Evolutionary conservation across 805 yeast species (phyloP), one percentile per base, ranked within the genome.

Genomic region (Peterozyma toletana): DNA sequence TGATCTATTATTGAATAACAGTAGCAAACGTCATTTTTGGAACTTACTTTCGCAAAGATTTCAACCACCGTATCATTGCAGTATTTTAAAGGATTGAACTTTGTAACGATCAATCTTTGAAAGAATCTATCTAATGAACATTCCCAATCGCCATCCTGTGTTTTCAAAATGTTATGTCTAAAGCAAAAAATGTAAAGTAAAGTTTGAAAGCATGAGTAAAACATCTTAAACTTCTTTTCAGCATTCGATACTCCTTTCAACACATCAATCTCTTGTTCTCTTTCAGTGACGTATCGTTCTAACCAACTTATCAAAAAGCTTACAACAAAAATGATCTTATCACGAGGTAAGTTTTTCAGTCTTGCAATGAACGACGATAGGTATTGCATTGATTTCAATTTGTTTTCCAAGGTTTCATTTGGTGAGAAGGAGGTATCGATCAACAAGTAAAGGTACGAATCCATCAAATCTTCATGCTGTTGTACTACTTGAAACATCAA

Each of bases 1-100:
- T 85, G 86, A 55, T 91, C 97, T 48, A 93, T 86, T 38, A 93
- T 86, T 30, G 95, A 83, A 62, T 86, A 91, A 62, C 98, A 91
- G 64, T 90, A 91, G 41, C 95, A 95, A 15, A 87, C 85, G 56
- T 87, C 88, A 52, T 87, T 86, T 54, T 82, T 81, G 53, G 91
- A 95, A 3, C 98, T 87, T 36, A 93, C 78, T 51, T 88, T 83
- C 11, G 98, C 97, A 69, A 91, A 91, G 71, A 90, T 91, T 46
- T 82, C 73, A 48, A 90, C 96, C 39, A 91, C 97, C 13, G 95
- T 87, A 55, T 86, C 95, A 57, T 90, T 91, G 63, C 96, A 88
- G 67, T 80, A 91, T 59, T 88, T 87, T 54, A 91, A 73, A 3
- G 98, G 98, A 59, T 91, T 93, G 70, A 93, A 91, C 57, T 85